These are phyloP conservation scores for Hemisphaericaspora subhashii DNA, from an alignment of 1,139 yeast genomes.

Conservation along the genomic window DNA sequence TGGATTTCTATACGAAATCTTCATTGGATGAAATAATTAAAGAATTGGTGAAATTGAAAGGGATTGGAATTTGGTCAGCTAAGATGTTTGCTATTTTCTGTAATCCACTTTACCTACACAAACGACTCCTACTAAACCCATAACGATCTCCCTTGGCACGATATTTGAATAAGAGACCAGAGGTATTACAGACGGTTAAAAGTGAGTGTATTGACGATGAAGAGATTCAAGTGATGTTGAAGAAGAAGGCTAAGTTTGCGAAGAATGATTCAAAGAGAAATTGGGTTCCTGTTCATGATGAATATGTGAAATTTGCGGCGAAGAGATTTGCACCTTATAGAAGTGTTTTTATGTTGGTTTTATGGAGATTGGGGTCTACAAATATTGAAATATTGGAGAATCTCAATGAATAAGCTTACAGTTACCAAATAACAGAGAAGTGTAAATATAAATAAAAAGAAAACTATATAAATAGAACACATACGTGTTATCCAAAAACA, in stretches of 20 bases:
- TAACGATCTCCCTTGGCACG: no score
- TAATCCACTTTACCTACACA: no score
- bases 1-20: constrained; percentile 36
- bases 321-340: constrained; percentile 64
- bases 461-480: background rate
- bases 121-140: no score
- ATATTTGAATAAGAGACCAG: constrained; percentile 60
- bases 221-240: constrained; percentile 27
- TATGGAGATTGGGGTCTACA: constrained; percentile 72
- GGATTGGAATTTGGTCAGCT: constrained; percentile 90
- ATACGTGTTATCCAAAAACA: constrained; percentile 3
- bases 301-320: constrained; percentile 55
- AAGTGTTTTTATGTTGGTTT: constrained; percentile 64
- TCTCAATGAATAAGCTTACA: constrained; percentile 8
- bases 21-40: constrained; percentile 52
- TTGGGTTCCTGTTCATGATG: constrained; percentile 67
- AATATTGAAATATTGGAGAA: constrained; percentile 50
- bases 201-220: constrained; percentile 30
- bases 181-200: constrained; percentile 43
- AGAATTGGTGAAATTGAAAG: constrained; percentile 62
- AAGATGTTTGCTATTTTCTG: constrained; percentile 81
- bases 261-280: constrained; percentile 45
- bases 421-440: background rate
- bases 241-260: constrained; percentile 37
- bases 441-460: constrained; percentile 1